phyloP scores from a whole-genome alignment of 2,329 filamentous ascomycete genomes.

The Cryphonectria naterciae region DNA sequence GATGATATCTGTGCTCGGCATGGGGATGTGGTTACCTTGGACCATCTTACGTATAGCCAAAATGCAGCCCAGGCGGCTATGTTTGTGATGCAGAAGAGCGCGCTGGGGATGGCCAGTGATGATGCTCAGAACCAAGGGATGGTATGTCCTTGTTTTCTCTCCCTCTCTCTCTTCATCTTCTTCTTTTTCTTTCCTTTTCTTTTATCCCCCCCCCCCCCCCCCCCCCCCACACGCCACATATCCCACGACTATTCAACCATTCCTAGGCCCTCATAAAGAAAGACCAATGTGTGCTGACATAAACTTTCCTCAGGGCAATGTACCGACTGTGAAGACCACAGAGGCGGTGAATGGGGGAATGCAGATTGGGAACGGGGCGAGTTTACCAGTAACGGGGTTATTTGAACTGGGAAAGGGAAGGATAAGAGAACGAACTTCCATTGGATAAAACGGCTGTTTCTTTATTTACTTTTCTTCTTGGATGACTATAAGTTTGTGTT shows the following conservation, averaged over 20 bases:
- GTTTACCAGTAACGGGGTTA: slow-evolving; percentile 9
- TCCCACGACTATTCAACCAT: no score
- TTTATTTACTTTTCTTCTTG: background rate
- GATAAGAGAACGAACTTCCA: background rate
- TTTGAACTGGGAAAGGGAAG: background rate
- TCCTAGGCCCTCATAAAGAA: background rate
- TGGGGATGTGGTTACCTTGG: slow-evolving; percentile 33
- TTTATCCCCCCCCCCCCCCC: no score
- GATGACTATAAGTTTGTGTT: background rate
- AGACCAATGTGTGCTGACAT: background rate
- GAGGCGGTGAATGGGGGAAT: slow-evolving; percentile 16
- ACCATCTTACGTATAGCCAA: slow-evolving; percentile 36
- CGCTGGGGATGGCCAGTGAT: slow-evolving; percentile 33
- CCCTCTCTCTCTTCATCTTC: background rate
- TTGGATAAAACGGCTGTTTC: background rate
- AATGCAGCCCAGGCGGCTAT: slow-evolving; percentile 34
- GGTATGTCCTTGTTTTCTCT: slow-evolving; percentile 3
- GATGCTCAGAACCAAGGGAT: slow-evolving; percentile 35
- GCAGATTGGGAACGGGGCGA: slow-evolving; percentile 17
- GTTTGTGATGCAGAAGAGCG: slow-evolving; percentile 36
- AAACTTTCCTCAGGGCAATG: slow-evolving; percentile 7
- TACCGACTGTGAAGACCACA: slow-evolving; percentile 15
- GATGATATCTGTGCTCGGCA: slow-evolving; percentile 27
- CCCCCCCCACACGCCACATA: no score
- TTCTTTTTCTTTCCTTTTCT: no score